phyloP scores from a whole-genome alignment of 371 early-diverging fungal genomes.

The Actinomortierella ambigua region DNA sequence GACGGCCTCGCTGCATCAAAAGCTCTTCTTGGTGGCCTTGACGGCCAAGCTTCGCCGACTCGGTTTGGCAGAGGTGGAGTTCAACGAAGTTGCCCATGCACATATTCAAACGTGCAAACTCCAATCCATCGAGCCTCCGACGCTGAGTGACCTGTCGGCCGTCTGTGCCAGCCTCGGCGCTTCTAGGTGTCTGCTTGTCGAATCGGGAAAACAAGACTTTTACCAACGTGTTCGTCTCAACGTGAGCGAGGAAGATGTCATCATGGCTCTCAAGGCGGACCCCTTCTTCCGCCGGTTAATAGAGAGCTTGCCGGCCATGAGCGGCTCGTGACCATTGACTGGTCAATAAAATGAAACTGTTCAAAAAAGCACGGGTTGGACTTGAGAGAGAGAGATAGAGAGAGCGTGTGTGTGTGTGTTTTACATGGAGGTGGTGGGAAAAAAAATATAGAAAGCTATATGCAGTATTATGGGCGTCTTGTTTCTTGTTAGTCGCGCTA shows the following conservation, averaged over 20 bases:
- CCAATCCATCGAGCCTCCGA: constrained; percentile 66
- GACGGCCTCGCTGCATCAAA: constrained; percentile 79
- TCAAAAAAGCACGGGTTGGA: too few species aligned
- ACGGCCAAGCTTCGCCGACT: constrained; percentile 64
- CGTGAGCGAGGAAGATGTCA: constrained; percentile 73
- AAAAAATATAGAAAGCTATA: too few species aligned
- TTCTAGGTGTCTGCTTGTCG: constrained; percentile 66
- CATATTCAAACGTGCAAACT: constrained; percentile 70
- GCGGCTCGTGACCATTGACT: too few species aligned
- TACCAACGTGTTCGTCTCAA: constrained; percentile 73
- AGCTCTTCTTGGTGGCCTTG: constrained; percentile 80
- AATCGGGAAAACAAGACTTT: constrained; percentile 73
- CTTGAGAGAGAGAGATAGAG: too few species aligned
- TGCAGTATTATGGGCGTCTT: too few species aligned
- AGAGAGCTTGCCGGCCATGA: constrained; percentile 18
- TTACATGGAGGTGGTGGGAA: too few species aligned
- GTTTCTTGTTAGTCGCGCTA: too few species aligned
- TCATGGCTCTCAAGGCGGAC: constrained; percentile 75
- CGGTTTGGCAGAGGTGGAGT: constrained; percentile 78
- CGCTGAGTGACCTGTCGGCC: constrained; percentile 64
- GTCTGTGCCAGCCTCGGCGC: constrained; percentile 75
- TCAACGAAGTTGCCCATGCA: constrained; percentile 66
- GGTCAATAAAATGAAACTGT: too few species aligned
- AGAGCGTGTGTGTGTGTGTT: too few species aligned
- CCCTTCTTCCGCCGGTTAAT: constrained; percentile 57